phyloP scores from a whole-genome alignment of 1,284 basidiomycete genomes.

The Leccinum angustisporum region DNA sequence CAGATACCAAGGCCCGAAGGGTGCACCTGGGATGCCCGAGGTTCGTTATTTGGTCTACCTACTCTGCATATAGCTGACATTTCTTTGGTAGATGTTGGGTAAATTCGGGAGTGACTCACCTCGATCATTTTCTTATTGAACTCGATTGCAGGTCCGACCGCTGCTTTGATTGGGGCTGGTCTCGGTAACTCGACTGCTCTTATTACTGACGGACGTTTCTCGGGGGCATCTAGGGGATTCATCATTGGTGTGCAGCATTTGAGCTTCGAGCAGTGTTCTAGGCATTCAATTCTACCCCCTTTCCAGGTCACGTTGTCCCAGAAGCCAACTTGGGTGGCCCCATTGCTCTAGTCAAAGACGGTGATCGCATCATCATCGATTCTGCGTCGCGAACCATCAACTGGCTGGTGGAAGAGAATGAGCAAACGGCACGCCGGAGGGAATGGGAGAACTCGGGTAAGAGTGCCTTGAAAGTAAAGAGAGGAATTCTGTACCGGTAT shows the following conservation, averaged over 20 bases:
- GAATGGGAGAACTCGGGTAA: constrained; percentile 73
- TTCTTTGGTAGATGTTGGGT: constrained; percentile 48
- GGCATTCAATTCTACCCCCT: constrained; percentile 3
- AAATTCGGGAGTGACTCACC: constrained; percentile 10
- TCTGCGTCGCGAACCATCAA: constrained; percentile 77
- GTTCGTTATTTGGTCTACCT: constrained; percentile 34
- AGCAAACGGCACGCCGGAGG: constrained; percentile 67
- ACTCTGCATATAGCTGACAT: constrained; percentile 2
- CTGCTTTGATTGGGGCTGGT: constrained; percentile 90
- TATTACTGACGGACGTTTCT: constrained; percentile 96
- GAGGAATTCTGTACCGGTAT: constrained; percentile 73
- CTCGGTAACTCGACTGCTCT: constrained; percentile 88
- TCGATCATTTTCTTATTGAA: constrained; percentile 5
- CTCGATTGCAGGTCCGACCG: constrained; percentile 68
- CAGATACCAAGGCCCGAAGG: constrained; percentile 95
- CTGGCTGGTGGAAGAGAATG: constrained; percentile 81
- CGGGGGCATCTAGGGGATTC: constrained; percentile 70
- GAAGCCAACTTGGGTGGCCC: constrained; percentile 93
- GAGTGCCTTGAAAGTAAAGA: constrained; percentile 64
- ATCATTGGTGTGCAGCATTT: constrained; percentile 55
- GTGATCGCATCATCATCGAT: constrained; percentile 84
- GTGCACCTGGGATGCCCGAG: constrained; percentile 97
- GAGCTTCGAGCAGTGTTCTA: neutral
- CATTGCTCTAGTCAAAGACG: constrained; percentile 92
- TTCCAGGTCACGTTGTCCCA: constrained; percentile 82